Percentiles rank a stretch among this genome's conserved stretches.
phyloP scores from a whole-genome alignment of 495 filamentous ascomycete species.

The Venustampulla echinocandica region DNA sequence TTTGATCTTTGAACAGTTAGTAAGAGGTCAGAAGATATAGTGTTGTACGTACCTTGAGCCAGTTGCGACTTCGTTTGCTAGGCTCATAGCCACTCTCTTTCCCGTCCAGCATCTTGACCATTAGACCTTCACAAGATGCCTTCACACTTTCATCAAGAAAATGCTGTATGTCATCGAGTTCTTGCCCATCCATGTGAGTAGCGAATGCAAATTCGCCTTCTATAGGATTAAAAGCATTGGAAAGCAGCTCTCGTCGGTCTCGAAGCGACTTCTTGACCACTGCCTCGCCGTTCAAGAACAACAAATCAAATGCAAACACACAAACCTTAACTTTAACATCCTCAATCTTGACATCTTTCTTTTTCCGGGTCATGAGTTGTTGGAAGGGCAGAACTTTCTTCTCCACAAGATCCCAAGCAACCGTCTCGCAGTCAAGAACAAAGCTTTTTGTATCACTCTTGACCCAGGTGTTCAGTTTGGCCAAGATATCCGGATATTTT shows the following conservation, averaged over 20 bases:
- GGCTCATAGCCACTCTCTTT: conserved; percentile 88
- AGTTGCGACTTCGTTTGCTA: conserved; percentile 89
- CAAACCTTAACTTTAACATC: conserved; percentile 97
- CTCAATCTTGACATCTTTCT: conserved; percentile 94
- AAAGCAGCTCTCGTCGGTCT: conserved; percentile 71
- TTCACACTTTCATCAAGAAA: conserved; percentile 91
- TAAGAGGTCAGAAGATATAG: conserved; percentile 1
- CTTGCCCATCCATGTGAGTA: conserved; percentile 75
- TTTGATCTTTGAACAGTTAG: conserved; percentile 55
- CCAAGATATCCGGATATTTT: conserved; percentile 94
- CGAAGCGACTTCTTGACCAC: conserved; percentile 80
- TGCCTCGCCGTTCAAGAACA: conserved; percentile 89
- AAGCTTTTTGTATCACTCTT: conserved; percentile 85
- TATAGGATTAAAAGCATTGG: conserved; percentile 59
- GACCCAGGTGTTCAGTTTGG: conserved; percentile 79
- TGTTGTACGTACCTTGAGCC: conserved; percentile 68
- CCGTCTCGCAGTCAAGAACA: conserved; percentile 94
- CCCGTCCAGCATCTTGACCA: conserved; percentile 99
- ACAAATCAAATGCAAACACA: conserved; percentile 91
- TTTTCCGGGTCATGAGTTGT: conserved; percentile 93
- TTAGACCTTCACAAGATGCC: conserved; percentile 89
- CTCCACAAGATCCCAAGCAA: conserved; percentile 88
- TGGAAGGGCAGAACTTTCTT: conserved; percentile 97
- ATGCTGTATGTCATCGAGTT: conserved; percentile 83
- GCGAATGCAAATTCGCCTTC: conserved; percentile 93